Evolutionary conservation across 2,329 filamentous ascomycete genomes (phyloP).

Genomic region (Mycosphaerelloides madeirae): DNA sequence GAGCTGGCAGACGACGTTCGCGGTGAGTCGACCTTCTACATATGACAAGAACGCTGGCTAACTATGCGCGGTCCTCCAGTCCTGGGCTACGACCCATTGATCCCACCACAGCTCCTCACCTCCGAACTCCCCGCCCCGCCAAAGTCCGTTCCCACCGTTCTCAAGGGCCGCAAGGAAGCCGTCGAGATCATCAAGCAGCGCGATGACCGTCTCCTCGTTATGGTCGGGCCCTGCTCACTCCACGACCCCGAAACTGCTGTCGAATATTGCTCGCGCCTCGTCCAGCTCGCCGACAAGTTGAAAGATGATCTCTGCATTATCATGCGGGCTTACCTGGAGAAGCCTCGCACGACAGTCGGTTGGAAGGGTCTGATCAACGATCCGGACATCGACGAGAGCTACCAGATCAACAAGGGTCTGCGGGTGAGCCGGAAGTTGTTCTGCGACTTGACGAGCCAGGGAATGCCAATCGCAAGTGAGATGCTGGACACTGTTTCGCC

Average conservation of each 20-base stretch:
- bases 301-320: slow-evolving; percentile 81
- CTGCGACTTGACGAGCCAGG: slow-evolving; percentile 75
- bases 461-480: slow-evolving; percentile 93
- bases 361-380: slow-evolving; percentile 99
- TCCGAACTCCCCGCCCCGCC: slow-evolving; percentile 70
- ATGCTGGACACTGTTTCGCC: slow-evolving; percentile 99
- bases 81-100: slow-evolving; percentile 87
- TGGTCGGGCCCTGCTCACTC: slow-evolving; percentile 94
- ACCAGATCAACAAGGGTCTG: slow-evolving; percentile 98
- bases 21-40: slow-evolving; percentile 36
- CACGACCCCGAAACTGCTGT: slow-evolving; percentile 86
- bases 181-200: slow-evolving; percentile 72
- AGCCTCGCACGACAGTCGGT: slow-evolving; percentile 94
- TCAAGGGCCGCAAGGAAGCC: slow-evolving; percentile 64
- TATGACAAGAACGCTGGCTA: neutral
- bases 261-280: slow-evolving; percentile 80
- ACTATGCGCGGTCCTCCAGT: slow-evolving; percentile 49
- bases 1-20: slow-evolving; percentile 48
- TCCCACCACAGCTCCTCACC: slow-evolving; percentile 80
- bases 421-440: slow-evolving; percentile 90
- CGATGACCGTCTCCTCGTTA: slow-evolving; percentile 83
- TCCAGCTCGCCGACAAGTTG: slow-evolving; percentile 72
- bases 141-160: slow-evolving; percentile 60
- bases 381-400: slow-evolving; percentile 93
- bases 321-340: slow-evolving; percentile 98